Percentiles rank a stretch among this genome's conserved stretches.
phyloP scores from a whole-genome alignment of 768 basidiomycete genomes.

The Leccinum rimulosum region DNA sequence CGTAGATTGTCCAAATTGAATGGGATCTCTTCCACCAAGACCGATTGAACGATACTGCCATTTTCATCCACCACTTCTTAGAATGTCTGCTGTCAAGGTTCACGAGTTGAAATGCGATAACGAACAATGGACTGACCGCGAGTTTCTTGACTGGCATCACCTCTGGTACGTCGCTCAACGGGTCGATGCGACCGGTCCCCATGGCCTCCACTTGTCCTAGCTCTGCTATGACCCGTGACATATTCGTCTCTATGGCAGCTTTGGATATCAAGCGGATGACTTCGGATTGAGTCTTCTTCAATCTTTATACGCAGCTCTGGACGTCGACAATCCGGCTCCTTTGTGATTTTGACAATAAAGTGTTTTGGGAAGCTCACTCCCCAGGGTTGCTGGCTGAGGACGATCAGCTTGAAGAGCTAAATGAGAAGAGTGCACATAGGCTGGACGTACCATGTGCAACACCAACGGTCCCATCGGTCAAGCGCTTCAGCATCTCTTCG shows the following conservation, averaged over 20 bases:
- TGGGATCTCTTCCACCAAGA: constrained; percentile 45
- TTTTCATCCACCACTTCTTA: not conserved
- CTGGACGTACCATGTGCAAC: too few species aligned
- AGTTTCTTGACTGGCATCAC: constrained; percentile 57
- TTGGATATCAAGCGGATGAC: constrained; percentile 56
- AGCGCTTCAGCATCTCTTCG: too few species aligned
- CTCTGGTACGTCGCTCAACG: constrained; percentile 54
- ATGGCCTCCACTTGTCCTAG: constrained; percentile 54
- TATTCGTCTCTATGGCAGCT: constrained; percentile 56
- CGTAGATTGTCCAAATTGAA: constrained; percentile 77
- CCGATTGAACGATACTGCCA: constrained; percentile 19
- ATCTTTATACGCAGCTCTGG: too few species aligned
- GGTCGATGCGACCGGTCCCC: constrained; percentile 39
- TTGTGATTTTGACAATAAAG: too few species aligned
- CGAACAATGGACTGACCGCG: constrained; percentile 28
- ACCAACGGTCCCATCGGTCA: too few species aligned
- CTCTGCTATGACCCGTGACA: constrained; percentile 49
- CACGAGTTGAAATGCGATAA: not conserved
- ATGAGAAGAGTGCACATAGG: too few species aligned
- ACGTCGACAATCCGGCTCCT: too few species aligned
- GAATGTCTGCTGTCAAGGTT: constrained; percentile 5
- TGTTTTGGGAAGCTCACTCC: too few species aligned
- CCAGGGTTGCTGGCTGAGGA: too few species aligned
- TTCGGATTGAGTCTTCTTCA: too few species aligned
- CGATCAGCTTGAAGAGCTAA: too few species aligned